Evolutionary conservation across 805 yeast genomes (phyloP).

Genomic region (Spathaspora arborariae): DNA sequence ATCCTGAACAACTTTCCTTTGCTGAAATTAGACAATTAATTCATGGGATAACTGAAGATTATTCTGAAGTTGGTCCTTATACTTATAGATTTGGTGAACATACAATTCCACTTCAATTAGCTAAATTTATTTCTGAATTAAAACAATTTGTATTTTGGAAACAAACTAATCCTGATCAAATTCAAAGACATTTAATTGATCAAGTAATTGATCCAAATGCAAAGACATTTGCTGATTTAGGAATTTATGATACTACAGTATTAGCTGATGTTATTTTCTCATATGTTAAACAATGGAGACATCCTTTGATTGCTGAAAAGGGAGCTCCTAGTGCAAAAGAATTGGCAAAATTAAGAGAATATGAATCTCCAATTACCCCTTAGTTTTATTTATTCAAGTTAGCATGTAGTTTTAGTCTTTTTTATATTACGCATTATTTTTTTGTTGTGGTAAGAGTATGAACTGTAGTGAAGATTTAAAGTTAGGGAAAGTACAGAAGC

Average conservation of each 20-base stretch:
- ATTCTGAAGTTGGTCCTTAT: slow-evolving; percentile 42
- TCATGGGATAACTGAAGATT: slow-evolving; percentile 55
- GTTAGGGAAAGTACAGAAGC: too few species aligned
- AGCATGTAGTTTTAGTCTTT: not conserved
- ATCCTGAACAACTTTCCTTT: slow-evolving; percentile 61
- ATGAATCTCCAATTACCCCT: slow-evolving; percentile 16
- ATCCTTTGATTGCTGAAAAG: slow-evolving; percentile 45
- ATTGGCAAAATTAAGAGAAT: slow-evolving; percentile 39
- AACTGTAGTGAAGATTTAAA: too few species aligned
- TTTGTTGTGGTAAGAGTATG: too few species aligned
- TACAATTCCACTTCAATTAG: slow-evolving; percentile 41
- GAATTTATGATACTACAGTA: slow-evolving; percentile 44
- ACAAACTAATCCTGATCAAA: slow-evolving; percentile 64
- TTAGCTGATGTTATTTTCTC: slow-evolving; percentile 44
- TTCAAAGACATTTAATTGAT: slow-evolving; percentile 67
- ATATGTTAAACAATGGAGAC: slow-evolving; percentile 47
- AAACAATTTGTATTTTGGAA: slow-evolving; percentile 44
- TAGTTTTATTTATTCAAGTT: not conserved
- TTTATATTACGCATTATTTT: not conserved
- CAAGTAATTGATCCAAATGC: slow-evolving; percentile 62
- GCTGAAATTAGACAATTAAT: slow-evolving; percentile 68
- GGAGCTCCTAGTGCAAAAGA: slow-evolving; percentile 41
- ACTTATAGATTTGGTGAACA: slow-evolving; percentile 42
- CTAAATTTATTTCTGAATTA: slow-evolving; percentile 42
- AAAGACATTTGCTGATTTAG: slow-evolving; percentile 65